Conservation (phyloP, 108 stramenopile genomes). For the Discostella pseudostelligera region DNA sequence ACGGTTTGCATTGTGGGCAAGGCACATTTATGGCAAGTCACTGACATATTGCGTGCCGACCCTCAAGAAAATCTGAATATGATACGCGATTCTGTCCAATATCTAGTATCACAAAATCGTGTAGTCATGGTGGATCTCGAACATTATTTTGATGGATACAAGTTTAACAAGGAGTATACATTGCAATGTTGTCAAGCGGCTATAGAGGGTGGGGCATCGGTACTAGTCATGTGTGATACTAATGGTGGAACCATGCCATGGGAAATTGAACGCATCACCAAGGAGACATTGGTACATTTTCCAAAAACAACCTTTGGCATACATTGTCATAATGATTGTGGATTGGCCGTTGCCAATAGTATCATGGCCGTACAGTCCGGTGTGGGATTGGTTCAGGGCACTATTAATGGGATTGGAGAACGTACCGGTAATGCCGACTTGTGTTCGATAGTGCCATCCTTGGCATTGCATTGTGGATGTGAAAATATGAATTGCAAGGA, state of each 20-base stretch:
- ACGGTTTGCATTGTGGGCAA: conserved; percentile 92
- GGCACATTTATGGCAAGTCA: conserved; percentile 90
- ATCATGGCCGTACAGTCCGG: conserved; percentile 75
- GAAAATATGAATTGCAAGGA: conserved; percentile 55
- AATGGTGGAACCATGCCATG: conserved; percentile 94
- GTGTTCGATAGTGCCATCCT: conserved; percentile 78
- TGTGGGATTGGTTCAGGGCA: conserved; percentile 87
- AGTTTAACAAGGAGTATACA: conserved; percentile 70
- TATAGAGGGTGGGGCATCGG: conserved; percentile 78
- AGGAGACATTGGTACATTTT: conserved; percentile 50
- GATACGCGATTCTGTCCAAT: conserved; percentile 85
- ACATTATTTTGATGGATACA: conserved; percentile 92
- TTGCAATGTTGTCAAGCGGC: conserved; percentile 77
- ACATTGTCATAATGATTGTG: conserved; percentile 94
- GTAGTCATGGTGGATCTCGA: conserved; percentile 88
- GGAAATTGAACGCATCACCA: conserved; percentile 66
- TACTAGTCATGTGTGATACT: conserved; percentile 93
- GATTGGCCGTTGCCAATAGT: conserved; percentile 92
- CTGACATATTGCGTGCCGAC: conserved; percentile 86
- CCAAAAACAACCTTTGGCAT: conserved; percentile 68
- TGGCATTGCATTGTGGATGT: conserved; percentile 74
- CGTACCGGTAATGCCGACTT: conserved; percentile 95
- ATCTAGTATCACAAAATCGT: conserved; percentile 53
- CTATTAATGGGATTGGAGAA: conserved; percentile 92
- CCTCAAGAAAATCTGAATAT: conserved; percentile 87